phyloP scores from a whole-genome alignment of 768 basidiomycete genomes.

The Hemileccinum impolitum region DNA sequence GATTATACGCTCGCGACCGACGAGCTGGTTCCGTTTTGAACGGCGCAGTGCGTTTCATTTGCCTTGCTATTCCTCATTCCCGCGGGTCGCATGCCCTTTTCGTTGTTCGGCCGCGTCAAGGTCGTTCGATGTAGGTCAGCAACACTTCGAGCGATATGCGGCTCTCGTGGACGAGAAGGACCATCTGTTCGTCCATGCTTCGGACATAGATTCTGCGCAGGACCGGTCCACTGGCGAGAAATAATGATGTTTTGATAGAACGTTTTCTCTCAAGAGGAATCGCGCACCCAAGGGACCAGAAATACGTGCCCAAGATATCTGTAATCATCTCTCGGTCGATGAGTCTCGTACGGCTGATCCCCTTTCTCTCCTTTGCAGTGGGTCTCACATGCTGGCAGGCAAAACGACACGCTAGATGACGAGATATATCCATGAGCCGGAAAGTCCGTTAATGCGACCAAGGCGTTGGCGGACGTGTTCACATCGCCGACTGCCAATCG shows the following conservation, averaged over 20 bases:
- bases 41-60: constrained; percentile 59
- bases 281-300: constrained; percentile 43
- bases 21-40: constrained; percentile 64
- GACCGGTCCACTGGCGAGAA: constrained; percentile 63
- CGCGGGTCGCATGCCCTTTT: neutral
- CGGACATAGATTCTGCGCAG: constrained; percentile 52
- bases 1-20: constrained; percentile 53
- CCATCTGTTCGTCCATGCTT: constrained; percentile 50
- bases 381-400: constrained; percentile 25
- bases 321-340: constrained; percentile 59
- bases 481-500: constrained; percentile 50
- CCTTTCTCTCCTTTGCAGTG: neutral
- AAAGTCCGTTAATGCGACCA: constrained; percentile 39
- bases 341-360: constrained; percentile 10
- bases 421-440: constrained; percentile 61
- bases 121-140: constrained; percentile 47
- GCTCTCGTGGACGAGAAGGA: constrained; percentile 40
- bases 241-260: neutral
- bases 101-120: constrained; percentile 21
- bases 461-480: constrained; percentile 50
- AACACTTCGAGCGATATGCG: constrained; percentile 50
- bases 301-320: constrained; percentile 31
- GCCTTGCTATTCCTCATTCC: constrained; percentile 34
- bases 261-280: constrained; percentile 31
- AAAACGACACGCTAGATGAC: constrained; percentile 64